phyloP scores from a whole-genome alignment of 1,284 basidiomycete species.

The Rhodotorula sp. region DNA sequence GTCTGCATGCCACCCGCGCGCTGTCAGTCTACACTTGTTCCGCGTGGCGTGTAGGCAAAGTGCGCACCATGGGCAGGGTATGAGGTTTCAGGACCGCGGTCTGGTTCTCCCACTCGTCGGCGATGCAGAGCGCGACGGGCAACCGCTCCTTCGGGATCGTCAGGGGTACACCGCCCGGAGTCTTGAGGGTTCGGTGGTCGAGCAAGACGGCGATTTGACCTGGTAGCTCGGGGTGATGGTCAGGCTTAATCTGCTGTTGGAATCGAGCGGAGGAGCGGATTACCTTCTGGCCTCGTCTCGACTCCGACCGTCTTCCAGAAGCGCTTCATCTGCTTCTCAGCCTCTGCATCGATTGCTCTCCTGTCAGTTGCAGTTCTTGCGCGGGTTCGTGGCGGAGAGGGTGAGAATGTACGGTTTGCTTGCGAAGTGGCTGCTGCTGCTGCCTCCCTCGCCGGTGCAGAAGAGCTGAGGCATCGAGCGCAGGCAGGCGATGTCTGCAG shows the following conservation, averaged over 20 bases:
- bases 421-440: conserved; percentile 24
- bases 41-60: conserved; percentile 41
- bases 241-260: neutral
- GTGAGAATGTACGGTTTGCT: conserved; percentile 19
- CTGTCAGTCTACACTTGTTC: no score
- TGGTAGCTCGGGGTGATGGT: neutral
- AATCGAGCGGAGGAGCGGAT: neutral
- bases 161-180: conserved; percentile 74
- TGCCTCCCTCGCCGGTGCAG: neutral
- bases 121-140: conserved; percentile 70
- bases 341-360: conserved; percentile 56
- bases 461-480: conserved; percentile 19
- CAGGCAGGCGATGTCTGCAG: neutral
- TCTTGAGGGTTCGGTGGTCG: conserved; percentile 81
- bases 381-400: no score
- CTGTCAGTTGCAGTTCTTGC: neutral
- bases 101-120: conserved; percentile 95
- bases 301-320: conserved; percentile 88
- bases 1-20: conserved; percentile 59
- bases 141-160: conserved; percentile 70
- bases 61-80: conserved; percentile 76
- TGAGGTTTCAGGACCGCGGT: conserved; percentile 80
- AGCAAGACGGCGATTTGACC: conserved; percentile 68
- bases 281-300: conserved; percentile 57
- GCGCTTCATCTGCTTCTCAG: conserved; percentile 75